Conservation (phyloP, 768 basidiomycete species). For the Lactarius sanguifluus region DNA sequence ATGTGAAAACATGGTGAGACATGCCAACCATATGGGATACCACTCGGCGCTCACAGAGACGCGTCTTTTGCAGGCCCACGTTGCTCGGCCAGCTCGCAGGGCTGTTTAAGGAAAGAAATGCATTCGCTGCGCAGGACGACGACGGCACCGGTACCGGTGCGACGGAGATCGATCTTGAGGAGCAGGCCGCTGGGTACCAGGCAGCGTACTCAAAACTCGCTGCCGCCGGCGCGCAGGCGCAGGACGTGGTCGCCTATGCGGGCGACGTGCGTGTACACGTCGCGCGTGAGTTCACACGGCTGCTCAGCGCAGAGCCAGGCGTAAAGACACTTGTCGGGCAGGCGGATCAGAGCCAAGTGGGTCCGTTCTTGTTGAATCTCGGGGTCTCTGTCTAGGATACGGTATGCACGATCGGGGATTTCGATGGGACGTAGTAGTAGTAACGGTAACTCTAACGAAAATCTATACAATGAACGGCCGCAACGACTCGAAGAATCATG, state of each 20-base stretch:
- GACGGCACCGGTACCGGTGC: slow-evolving; percentile 54
- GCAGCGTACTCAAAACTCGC: slow-evolving; percentile 91
- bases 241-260: slow-evolving; percentile 64
- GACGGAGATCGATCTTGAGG: slow-evolving; percentile 86
- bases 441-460: neutral
- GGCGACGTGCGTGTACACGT: slow-evolving; percentile 55
- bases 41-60: neutral
- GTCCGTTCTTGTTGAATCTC: slow-evolving; percentile 37
- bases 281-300: slow-evolving; percentile 41
- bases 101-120: slow-evolving; percentile 76
- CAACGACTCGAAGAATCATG: neutral
- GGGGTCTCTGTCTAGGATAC: slow-evolving; percentile 35
- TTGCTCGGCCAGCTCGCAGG: slow-evolving; percentile 69
- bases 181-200: slow-evolving; percentile 88
- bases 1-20: slow-evolving; percentile 62
- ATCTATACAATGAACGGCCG: neutral
- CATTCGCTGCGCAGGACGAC: slow-evolving; percentile 55
- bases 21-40: too few species aligned
- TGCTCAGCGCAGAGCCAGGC: slow-evolving; percentile 26
- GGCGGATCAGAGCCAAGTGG: slow-evolving; percentile 31
- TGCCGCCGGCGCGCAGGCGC: slow-evolving; percentile 60
- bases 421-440: neutral
- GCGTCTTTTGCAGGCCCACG: slow-evolving; percentile 52
- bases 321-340: slow-evolving; percentile 32
- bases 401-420: neutral